A percentile compares a stretch with the other conserved stretches of the same genome.
These are phyloP conservation scores for Eucalyptus regnans DNA, from an alignment of 345 rosid genomes.

Conservation along the genomic window DNA sequence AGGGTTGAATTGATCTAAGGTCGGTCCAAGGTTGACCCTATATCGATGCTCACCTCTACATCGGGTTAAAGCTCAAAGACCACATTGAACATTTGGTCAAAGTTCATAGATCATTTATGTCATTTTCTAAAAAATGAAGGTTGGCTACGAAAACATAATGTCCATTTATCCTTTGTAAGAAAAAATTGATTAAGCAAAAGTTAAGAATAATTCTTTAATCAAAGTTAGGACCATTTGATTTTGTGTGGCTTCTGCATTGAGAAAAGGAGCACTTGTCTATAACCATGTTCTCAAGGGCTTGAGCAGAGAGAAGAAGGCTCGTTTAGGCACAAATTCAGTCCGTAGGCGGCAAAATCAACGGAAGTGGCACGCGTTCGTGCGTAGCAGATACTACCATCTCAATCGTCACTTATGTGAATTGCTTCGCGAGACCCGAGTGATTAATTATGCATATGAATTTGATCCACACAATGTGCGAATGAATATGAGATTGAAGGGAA, in stretches of 20 bases:
- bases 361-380: neutral
- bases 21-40: too few relatives aligned
- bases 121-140: too few relatives aligned
- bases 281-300: neutral
- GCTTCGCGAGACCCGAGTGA: rapidly evolving
- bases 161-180: too few relatives aligned
- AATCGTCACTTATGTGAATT: neutral
- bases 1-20: too few relatives aligned
- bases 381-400: neutral
- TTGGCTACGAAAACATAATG: neutral
- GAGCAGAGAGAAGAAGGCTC: neutral
- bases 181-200: too few relatives aligned
- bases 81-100: neutral
- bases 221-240: too few relatives aligned
- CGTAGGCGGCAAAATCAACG: neutral
- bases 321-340: neutral
- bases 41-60: too few relatives aligned
- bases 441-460: too few relatives aligned
- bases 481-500: neutral
- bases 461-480: neutral
- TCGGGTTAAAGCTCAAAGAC: neutral
- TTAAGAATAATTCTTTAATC: too few relatives aligned
- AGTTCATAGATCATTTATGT: too few relatives aligned
- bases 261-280: neutral
- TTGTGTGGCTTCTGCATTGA: neutral